Conservation (phyloP, 2,329 filamentous ascomycete species). For the Sporothrix euskadiensis region DNA sequence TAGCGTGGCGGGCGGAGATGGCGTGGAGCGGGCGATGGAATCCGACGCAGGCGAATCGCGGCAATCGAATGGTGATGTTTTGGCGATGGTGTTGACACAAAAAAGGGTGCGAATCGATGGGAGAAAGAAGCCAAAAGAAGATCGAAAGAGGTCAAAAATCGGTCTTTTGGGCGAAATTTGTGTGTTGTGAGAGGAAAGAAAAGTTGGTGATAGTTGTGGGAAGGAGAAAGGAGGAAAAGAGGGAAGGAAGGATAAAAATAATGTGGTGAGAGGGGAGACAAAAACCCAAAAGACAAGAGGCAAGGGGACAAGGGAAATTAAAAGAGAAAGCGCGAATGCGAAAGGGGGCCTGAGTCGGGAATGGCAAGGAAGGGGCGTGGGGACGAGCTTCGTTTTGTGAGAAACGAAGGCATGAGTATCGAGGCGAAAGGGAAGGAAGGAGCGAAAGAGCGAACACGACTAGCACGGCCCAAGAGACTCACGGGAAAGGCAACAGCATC, state of each 20-base stretch:
- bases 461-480: slow-evolving; percentile 13
- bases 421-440: slow-evolving; percentile 22
- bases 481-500: slow-evolving; percentile 22
- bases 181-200: slow-evolving; percentile 34
- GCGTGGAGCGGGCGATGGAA: slow-evolving; percentile 34
- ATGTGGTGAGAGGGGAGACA: slow-evolving; percentile 23
- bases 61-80: slow-evolving; percentile 43
- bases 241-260: slow-evolving; percentile 30
- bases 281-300: slow-evolving; percentile 11
- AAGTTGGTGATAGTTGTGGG: slow-evolving; percentile 30
- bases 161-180: slow-evolving; percentile 36
- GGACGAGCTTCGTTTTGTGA: slow-evolving; percentile 55
- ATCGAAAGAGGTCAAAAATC: slow-evolving; percentile 30
- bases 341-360: slow-evolving; percentile 40
- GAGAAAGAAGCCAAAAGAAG: slow-evolving; percentile 41
- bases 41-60: slow-evolving; percentile 38
- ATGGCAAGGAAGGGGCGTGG: slow-evolving; percentile 39
- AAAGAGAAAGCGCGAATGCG: slow-evolving; percentile 24
- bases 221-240: slow-evolving; percentile 17
- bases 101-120: slow-evolving; percentile 43
- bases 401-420: slow-evolving; percentile 22
- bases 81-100: slow-evolving; percentile 38
- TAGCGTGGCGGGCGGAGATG: slow-evolving; percentile 32
- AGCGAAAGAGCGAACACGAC: slow-evolving; percentile 14
- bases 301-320: slow-evolving; percentile 25